phyloP scores from a whole-genome alignment of 2,329 filamentous ascomycete genomes.

The Colletotrichum scovillei region DNA sequence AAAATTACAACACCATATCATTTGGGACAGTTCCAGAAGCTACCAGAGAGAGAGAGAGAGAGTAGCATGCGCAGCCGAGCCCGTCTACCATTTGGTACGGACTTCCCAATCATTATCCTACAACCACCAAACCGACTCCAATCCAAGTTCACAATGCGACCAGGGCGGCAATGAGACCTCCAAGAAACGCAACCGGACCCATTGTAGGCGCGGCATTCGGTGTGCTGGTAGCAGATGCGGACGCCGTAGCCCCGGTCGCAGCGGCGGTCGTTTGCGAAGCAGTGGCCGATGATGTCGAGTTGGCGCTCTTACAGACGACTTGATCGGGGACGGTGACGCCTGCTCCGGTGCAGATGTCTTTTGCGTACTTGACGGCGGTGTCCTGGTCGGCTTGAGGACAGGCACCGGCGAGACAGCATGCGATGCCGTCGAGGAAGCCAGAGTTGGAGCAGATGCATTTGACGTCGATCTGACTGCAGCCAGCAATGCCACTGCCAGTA shows the following conservation, averaged over 20 bases:
- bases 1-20: neutral
- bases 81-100: neutral
- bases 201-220: conserved; percentile 27
- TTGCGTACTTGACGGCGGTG: conserved; percentile 50
- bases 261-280: conserved; percentile 1
- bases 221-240: conserved; percentile 11
- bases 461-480: conserved; percentile 52
- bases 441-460: conserved; percentile 55
- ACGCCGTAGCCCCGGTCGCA: conserved; percentile 1
- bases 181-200: conserved; percentile 27
- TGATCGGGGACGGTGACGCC: conserved; percentile 49
- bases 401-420: conserved; percentile 52
- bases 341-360: conserved; percentile 50
- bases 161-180: conserved; percentile 32
- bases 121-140: no score
- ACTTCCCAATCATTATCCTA: neutral
- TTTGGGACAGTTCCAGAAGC: neutral
- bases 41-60: neutral
- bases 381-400: conserved; percentile 48
- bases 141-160: conserved; percentile 6
- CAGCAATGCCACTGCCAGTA: conserved; percentile 47
- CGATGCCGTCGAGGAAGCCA: conserved; percentile 52
- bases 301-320: conserved; percentile 48
- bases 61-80: neutral
- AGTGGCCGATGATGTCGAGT: conserved; percentile 12